Conservation (phyloP, 2,329 filamentous ascomycete species). For the Claviceps purpurea region DNA sequence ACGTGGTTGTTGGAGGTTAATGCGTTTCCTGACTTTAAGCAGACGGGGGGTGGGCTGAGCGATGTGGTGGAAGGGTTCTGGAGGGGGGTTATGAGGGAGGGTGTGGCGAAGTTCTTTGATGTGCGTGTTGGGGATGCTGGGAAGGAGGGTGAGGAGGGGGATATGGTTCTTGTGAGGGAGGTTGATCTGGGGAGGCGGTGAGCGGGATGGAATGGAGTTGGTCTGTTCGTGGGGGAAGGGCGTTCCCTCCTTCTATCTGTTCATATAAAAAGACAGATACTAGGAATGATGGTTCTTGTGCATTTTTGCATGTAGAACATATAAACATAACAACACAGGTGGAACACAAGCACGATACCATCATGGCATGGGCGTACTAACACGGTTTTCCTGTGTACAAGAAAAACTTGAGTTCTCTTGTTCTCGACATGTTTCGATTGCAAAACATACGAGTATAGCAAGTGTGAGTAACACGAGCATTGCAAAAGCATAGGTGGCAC, state of each 20-base stretch:
- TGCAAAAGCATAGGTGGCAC: too few relatives aligned
- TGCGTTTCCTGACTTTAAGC: conserved; percentile 89
- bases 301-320: too few relatives aligned
- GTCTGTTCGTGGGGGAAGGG: not conserved
- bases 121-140: conserved; percentile 10
- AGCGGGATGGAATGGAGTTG: not conserved
- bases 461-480: too few relatives aligned
- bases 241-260: not conserved
- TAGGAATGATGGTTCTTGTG: too few relatives aligned
- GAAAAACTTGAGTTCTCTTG: too few relatives aligned
- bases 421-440: too few relatives aligned
- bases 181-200: conserved; percentile 37
- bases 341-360: too few relatives aligned
- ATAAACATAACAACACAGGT: too few relatives aligned
- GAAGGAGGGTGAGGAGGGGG: conserved; percentile 15
- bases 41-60: conserved; percentile 73
- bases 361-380: too few relatives aligned
- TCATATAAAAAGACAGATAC: not conserved
- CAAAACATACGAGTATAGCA: too few relatives aligned
- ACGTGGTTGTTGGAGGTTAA: conserved; percentile 84
- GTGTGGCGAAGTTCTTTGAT: conserved; percentile 54
- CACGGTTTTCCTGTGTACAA: too few relatives aligned
- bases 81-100: conserved; percentile 55
- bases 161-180: conserved; percentile 38
- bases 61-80: conserved; percentile 65